Evolutionary conservation across 1,284 basidiomycete species (phyloP), one percentile per base, ranked within the genome.

Genomic region (Caloboletus firmus): DNA sequence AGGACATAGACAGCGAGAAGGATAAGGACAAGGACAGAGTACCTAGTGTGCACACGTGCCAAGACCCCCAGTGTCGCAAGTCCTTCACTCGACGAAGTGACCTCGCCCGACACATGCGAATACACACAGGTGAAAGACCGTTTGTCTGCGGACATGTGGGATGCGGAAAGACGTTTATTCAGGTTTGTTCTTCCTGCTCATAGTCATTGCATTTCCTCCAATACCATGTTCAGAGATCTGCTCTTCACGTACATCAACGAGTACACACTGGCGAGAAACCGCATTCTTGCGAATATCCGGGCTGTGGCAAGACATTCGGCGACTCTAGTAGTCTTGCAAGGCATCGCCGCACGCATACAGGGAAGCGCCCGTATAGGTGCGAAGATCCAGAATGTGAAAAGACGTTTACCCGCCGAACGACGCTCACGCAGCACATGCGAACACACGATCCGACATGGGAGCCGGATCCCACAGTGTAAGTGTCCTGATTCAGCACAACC

Each of bases 261-360:
- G 89, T 92, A 10, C 92, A 95, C 66, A 93, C 91, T 7, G 92
- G 93, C 45, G 92, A 95, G 76, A 91, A 91, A 67, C 92, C 92
- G 3, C 91, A 94, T 71, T 82, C 80, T 55, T 95, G 92, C 73
- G 89, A 91, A 72, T 91, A 90, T 66, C 87, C 89, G 12, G 88
- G 84, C 7, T 95, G 93, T 67, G 82, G 80, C 42, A 90, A 87
- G 72, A 88, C 86, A 8, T 95, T 95, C 71, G 85, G 90, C 39
- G 92, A 95, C 71, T 93, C 91, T 18, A 92, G 89, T 67, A 91
- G 89, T 72, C 79, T 95, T 55, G 91, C 92, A 47, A 84, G 93
- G 62, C 92, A 95, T 76, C 83, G 93, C 47, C 82, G 92, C 58
- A 93, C 89, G 10, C 92, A 95, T 64, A 91, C 89, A 1, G 89